phyloP scores from a whole-genome alignment of 495 filamentous ascomycete species.

The Neurospora sp. region DNA sequence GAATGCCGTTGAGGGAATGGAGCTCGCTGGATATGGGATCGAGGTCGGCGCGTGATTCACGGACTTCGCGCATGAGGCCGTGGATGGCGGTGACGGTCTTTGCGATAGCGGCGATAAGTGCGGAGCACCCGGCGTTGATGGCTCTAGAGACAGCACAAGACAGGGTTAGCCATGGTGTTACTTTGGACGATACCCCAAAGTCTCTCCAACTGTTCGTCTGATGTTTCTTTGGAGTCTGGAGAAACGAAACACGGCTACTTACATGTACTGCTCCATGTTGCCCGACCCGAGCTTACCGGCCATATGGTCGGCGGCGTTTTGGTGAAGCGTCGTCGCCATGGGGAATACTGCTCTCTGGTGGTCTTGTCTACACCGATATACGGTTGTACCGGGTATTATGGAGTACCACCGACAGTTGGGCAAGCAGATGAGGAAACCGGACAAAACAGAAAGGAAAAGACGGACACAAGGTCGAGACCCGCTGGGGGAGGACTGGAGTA shows the following conservation, averaged over 20 bases:
- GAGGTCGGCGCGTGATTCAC: slow-evolving; percentile 35
- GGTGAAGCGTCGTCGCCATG: background rate
- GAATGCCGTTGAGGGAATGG: slow-evolving; percentile 34
- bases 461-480: background rate
- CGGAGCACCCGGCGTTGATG: slow-evolving; percentile 32
- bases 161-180: background rate
- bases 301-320: background rate
- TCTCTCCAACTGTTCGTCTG: background rate
- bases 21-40: slow-evolving; percentile 37
- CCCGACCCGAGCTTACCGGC: background rate
- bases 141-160: slow-evolving; percentile 15
- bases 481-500: background rate
- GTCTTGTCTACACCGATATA: background rate
- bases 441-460: background rate
- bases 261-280: background rate
- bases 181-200: background rate
- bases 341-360: background rate
- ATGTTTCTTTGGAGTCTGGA: background rate
- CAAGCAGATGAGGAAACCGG: background rate
- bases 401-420: background rate
- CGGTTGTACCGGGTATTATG: background rate
- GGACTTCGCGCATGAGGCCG: slow-evolving; percentile 34
- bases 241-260: background rate
- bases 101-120: slow-evolving; percentile 25
- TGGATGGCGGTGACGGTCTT: slow-evolving; percentile 19